Evolutionary conservation across 2,329 filamentous ascomycete genomes (phyloP).

Genomic region (Colletotrichum eleusines): DNA sequence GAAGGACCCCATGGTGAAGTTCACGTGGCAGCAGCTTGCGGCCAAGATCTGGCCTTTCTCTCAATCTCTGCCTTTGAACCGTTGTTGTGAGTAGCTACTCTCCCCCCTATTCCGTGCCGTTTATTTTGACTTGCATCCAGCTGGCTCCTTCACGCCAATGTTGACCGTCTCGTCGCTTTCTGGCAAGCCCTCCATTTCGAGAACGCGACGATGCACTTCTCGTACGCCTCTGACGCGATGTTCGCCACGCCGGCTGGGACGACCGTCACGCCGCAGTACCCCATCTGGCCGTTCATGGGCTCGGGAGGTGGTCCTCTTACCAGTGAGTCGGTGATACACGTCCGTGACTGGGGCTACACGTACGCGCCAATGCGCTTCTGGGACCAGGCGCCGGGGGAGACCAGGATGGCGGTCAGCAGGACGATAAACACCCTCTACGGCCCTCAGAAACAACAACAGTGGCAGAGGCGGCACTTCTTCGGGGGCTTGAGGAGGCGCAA

Average conservation of each 20-base stretch:
- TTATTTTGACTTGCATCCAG: slow-evolving; percentile 45
- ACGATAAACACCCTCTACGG: slow-evolving; percentile 68
- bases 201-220: slow-evolving; percentile 50
- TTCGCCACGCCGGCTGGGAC: slow-evolving; percentile 58
- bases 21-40: slow-evolving; percentile 55
- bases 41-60: slow-evolving; percentile 52
- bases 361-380: slow-evolving; percentile 59
- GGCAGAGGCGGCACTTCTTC: slow-evolving; percentile 18
- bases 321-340: slow-evolving; percentile 50
- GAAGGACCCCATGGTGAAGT: slow-evolving; percentile 60
- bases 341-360: slow-evolving; percentile 55
- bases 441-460: slow-evolving; percentile 5
- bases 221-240: slow-evolving; percentile 52
- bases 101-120: background rate
- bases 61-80: slow-evolving; percentile 60
- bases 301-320: slow-evolving; percentile 57
- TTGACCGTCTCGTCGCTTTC: slow-evolving; percentile 74
- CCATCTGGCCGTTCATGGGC: slow-evolving; percentile 64
- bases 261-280: slow-evolving; percentile 57
- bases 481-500: slow-evolving; percentile 6
- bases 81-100: slow-evolving; percentile 55
- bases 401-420: slow-evolving; percentile 70
- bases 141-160: slow-evolving; percentile 67
- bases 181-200: slow-evolving; percentile 60
- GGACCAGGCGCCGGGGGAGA: slow-evolving; percentile 66